Conservation (phyloP, 495 filamentous ascomycete genomes). For the Mytilinidion resinicola region DNA sequence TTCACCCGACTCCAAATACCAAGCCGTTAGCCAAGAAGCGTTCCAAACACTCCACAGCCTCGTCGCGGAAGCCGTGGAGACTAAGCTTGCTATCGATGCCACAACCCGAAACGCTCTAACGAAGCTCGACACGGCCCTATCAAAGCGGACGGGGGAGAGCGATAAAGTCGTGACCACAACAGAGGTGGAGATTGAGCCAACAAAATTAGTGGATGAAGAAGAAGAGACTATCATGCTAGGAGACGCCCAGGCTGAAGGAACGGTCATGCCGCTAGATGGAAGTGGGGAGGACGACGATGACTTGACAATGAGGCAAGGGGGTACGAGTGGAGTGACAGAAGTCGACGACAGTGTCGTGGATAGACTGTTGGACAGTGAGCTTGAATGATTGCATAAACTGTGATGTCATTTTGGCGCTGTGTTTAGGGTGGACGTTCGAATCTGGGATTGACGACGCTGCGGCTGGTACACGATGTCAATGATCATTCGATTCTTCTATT, state of each 20-base stretch:
- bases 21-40: conserved; percentile 14
- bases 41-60: conserved; percentile 31
- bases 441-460: no score
- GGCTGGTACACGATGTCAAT: no score
- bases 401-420: no score
- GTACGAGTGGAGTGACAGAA: conserved; percentile 1
- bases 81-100: conserved; percentile 28
- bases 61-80: conserved; percentile 30
- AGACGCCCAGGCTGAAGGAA: conserved; percentile 24
- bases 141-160: conserved; percentile 23
- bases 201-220: conserved; percentile 15
- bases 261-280: conserved; percentile 22
- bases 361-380: conserved; percentile 27
- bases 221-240: conserved; percentile 12
- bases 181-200: conserved; percentile 14
- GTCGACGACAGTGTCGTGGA: conserved; percentile 26
- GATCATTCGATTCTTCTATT: no score
- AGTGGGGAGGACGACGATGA: conserved; percentile 35
- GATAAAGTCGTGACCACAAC: background rate
- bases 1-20: background rate
- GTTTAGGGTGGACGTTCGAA: no score
- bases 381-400: background rate
- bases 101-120: conserved; percentile 30
- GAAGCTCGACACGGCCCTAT: conserved; percentile 26
- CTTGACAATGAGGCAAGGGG: conserved; percentile 24